A percentile compares a stretch with the other conserved stretches of the same genome.
These are phyloP conservation scores for Volvox africanus DNA, from an alignment of 139 green algal species.

Conservation along the genomic window DNA sequence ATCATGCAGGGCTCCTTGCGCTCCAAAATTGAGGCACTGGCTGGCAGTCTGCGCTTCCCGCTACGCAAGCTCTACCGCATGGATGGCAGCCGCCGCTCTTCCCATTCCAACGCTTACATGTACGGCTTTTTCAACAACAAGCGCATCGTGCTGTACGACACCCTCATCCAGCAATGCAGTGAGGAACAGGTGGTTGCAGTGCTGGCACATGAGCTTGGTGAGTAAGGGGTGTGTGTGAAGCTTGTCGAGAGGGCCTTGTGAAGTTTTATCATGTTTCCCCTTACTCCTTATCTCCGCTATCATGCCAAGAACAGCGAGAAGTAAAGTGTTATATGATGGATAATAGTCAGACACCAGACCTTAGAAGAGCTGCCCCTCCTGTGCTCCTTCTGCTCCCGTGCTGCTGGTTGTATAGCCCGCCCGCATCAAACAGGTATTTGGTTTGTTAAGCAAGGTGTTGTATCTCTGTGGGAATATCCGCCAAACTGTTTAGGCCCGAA, in stretches of 20 bases:
- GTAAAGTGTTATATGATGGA: too few species aligned
- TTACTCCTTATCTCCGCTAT: too few species aligned
- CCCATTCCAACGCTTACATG: conserved; percentile 94
- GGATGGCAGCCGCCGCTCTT: conserved; percentile 70
- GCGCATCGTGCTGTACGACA: conserved; percentile 91
- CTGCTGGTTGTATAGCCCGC: too few species aligned
- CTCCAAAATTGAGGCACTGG: conserved; percentile 80
- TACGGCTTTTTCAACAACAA: conserved; percentile 82
- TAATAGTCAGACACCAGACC: too few species aligned
- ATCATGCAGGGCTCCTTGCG: conserved; percentile 63
- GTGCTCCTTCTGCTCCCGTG: too few species aligned
- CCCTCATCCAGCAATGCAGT: conserved; percentile 74
- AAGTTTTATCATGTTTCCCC: too few species aligned
- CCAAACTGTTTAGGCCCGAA: too few species aligned
- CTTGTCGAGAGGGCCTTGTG: neutral
- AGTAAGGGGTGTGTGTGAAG: neutral
- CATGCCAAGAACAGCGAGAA: too few species aligned
- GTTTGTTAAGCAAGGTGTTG: too few species aligned
- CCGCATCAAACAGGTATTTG: too few species aligned
- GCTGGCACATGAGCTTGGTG: conserved; percentile 83
- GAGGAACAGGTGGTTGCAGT: conserved; percentile 91
- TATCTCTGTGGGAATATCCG: too few species aligned
- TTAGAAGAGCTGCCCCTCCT: too few species aligned
- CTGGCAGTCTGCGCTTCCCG: conserved; percentile 63
- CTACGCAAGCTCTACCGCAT: conserved; percentile 86